Conservation (phyloP, 2,329 filamentous ascomycete species). For the Penicillium hordei region DNA sequence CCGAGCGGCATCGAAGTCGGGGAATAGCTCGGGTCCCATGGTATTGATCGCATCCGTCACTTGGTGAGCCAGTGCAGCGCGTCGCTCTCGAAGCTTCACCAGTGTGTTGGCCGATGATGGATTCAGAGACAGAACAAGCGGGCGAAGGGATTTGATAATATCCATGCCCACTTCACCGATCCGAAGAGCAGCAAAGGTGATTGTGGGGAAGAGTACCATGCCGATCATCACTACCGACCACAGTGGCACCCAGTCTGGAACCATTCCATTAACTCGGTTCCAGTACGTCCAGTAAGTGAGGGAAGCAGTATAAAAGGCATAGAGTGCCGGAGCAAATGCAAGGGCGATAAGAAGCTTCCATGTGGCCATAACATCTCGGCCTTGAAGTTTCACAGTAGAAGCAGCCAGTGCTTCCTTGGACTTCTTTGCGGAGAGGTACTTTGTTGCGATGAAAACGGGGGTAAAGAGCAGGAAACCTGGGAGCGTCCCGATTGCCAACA, state of each 20-base stretch:
- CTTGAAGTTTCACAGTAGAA: constrained; percentile 84
- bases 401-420: constrained; percentile 79
- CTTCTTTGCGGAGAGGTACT: constrained; percentile 77
- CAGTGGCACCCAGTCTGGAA: constrained; percentile 76
- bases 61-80: constrained; percentile 72
- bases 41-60: constrained; percentile 94
- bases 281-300: constrained; percentile 75
- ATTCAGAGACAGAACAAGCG: constrained; percentile 79
- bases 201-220: constrained; percentile 76
- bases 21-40: constrained; percentile 91
- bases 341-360: constrained; percentile 92
- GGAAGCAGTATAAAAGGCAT: constrained; percentile 74
- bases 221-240: constrained; percentile 74
- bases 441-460: constrained; percentile 81
- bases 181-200: constrained; percentile 89
- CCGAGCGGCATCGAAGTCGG: constrained; percentile 83
- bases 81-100: constrained; percentile 69
- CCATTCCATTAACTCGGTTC: constrained; percentile 78
- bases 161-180: constrained; percentile 99
- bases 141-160: constrained; percentile 89
- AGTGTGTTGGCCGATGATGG: constrained; percentile 83
- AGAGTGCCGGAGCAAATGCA: constrained; percentile 76
- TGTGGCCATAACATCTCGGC: constrained; percentile 85
- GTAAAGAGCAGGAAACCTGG: constrained; percentile 85
- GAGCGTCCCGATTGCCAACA: constrained; percentile 77